A percentile compares a stretch with the other conserved stretches of the same genome.
These are phyloP conservation scores for Torulaspora pretoriensis DNA, from an alignment of 1,139 yeast species.

Conservation along the genomic window DNA sequence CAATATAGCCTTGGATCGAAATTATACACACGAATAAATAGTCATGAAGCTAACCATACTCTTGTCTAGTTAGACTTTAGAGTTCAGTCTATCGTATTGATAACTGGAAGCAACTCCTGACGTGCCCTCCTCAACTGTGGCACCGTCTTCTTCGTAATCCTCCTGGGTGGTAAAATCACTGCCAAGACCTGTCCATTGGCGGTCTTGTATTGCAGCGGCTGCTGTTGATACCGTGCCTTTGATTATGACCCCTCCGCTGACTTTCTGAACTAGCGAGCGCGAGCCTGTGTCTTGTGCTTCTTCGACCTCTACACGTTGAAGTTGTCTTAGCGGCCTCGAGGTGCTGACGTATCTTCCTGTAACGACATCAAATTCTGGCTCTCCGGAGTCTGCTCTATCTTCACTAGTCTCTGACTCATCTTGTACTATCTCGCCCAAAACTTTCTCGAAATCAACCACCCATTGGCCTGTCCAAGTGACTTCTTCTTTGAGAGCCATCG, in stretches of 20 bases:
- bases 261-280: conserved; percentile 50
- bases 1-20: neutral
- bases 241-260: conserved; percentile 48
- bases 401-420: conserved; percentile 33
- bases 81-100: conserved; percentile 23
- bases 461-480: conserved; percentile 89
- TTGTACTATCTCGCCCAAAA: conserved; percentile 36
- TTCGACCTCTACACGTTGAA: conserved; percentile 61
- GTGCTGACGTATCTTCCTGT: conserved; percentile 70
- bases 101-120: conserved; percentile 90
- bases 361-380: conserved; percentile 84
- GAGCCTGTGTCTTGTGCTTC: conserved; percentile 32
- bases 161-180: conserved; percentile 61
- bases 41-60: neutral
- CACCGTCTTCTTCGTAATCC: conserved; percentile 52
- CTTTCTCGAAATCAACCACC: conserved; percentile 71
- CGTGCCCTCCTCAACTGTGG: conserved; percentile 74
- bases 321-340: conserved; percentile 68
- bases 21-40: neutral
- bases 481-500: conserved; percentile 70
- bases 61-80: neutral
- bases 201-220: conserved; percentile 65
- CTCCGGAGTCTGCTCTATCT: conserved; percentile 47
- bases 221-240: conserved; percentile 86
- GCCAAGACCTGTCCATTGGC: conserved; percentile 90